Base-by-base conservation (phyloP, 2,329 filamentous ascomycete genomes). In the Fusarium sp. region DNA sequence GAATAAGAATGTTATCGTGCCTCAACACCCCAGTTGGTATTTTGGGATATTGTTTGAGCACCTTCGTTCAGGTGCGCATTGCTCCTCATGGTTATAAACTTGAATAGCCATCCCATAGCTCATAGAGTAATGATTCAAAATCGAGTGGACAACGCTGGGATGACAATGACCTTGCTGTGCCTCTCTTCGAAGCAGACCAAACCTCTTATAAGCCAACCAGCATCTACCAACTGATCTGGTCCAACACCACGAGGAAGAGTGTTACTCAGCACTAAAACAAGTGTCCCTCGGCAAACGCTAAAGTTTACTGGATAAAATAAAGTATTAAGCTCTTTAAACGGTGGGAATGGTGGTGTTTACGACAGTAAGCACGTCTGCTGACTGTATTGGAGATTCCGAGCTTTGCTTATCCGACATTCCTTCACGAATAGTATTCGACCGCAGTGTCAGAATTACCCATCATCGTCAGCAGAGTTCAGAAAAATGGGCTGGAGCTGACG, bases 201-300 rank as follows among this genome's bases (percentile, higher is more conserved):
- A 5, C 11, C 24, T 38, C 34, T 17, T 54, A 22, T n/a, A 55
- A 55, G 18, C 38, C 48, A 34, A 44, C 38, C 36, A 44, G 26
- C 34, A 55, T 38, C 47, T 9, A 20, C 38, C 36, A 56, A 44
- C 38, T 42, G 17, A 41, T 34, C 48, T 56, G 26, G 22, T 7
- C 13, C 36, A n/a, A 42, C 24, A 62, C 42, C 50, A 57, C 11
- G 28, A 28, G 12, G 50, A 57, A 13, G 30, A 22, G n/a, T 12
- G 11, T n/a, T 42, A 26, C 50, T 61, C 58, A 61, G 58, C 58
- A 36, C 58, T 56, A 61, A 41, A 32, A 6, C 24, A 32, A 15
- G 26, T 20, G 1, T 8, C 12, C 15, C 20, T 55, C 38, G 30
- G 30, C 3, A 36, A 44, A 44, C 11, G 1, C 13, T 6, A 5